Conservation (phyloP, 495 filamentous ascomycete species). For the Penicillium waksmanii region DNA sequence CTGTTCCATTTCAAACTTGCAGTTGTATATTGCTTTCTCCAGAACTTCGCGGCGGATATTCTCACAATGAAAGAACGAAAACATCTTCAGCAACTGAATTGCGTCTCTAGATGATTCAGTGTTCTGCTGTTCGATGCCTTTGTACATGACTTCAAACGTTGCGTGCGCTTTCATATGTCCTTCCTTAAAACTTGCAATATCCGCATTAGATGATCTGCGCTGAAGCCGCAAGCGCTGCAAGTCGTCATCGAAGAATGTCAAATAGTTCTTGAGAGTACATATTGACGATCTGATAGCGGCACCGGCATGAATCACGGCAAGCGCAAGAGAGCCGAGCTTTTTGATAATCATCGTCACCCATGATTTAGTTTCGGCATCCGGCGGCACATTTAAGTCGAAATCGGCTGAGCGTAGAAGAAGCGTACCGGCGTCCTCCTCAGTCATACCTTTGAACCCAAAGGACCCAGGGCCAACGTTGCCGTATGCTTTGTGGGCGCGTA, state of each 20-base stretch:
- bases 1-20: background rate
- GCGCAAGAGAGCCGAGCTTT: conserved; percentile 40
- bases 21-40: conserved; percentile 13
- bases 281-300: conserved; percentile 29
- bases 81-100: conserved; percentile 41
- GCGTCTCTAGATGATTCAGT: conserved; percentile 35
- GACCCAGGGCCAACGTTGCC: conserved; percentile 31
- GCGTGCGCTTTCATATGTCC: conserved; percentile 16
- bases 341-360: conserved; percentile 26
- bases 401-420: conserved; percentile 26
- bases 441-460: conserved; percentile 35
- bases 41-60: conserved; percentile 36
- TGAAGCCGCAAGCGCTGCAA: conserved; percentile 16
- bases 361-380: conserved; percentile 11
- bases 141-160: conserved; percentile 36
- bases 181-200: background rate
- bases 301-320: conserved; percentile 44
- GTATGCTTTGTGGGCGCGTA: conserved; percentile 25
- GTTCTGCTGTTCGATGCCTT: conserved; percentile 22
- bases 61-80: conserved; percentile 40
- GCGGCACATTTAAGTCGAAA: background rate
- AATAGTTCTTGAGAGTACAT: conserved; percentile 36
- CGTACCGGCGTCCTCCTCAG: conserved; percentile 31
- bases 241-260: conserved; percentile 10
- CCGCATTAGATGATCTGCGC: background rate